These are phyloP conservation scores for Coleophoma cylindrospora DNA, from an alignment of 2,329 filamentous ascomycete species.

Conservation along the genomic window DNA sequence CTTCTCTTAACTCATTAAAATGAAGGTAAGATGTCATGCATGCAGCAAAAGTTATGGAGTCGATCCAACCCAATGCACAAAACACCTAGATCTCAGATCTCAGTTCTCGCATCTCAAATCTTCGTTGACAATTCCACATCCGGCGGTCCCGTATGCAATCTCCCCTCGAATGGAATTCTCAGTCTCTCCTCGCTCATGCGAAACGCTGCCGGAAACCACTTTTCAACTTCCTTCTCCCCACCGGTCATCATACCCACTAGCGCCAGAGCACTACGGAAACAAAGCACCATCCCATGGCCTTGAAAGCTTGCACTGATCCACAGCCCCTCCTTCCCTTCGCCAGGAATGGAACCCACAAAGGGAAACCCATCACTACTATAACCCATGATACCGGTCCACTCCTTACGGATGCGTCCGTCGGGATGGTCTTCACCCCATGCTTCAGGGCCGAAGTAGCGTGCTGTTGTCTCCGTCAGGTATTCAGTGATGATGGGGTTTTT, in stretches of 20 bases:
- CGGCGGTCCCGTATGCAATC: slow-evolving; percentile 4
- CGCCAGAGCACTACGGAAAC: slow-evolving; percentile 15
- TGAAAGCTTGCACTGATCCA: slow-evolving; percentile 21
- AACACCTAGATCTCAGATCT: no score
- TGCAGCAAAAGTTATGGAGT: no score
- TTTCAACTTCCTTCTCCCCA: neutral
- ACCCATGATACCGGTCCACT: slow-evolving; percentile 55
- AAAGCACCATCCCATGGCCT: slow-evolving; percentile 22
- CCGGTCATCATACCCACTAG: slow-evolving; percentile 14
- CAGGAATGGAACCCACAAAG: slow-evolving; percentile 44
- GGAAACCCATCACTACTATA: slow-evolving; percentile 48
- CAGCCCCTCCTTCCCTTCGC: slow-evolving; percentile 20
- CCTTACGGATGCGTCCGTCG: slow-evolving; percentile 28
- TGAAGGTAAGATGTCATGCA: no score
- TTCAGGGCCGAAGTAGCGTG: slow-evolving; percentile 23
- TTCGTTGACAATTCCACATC: neutral
- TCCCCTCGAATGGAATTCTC: slow-evolving; percentile 25
- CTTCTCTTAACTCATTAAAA: no score
- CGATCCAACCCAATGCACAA: no score
- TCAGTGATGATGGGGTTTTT: slow-evolving; percentile 17
- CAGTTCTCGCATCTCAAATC: neutral
- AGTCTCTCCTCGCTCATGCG: slow-evolving; percentile 40
- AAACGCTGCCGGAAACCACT: slow-evolving; percentile 32
- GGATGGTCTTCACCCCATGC: slow-evolving; percentile 42
- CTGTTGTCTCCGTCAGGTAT: slow-evolving; percentile 19